Base-by-base conservation (phyloP, 2,329 filamentous ascomycete species). In the Fusarium xyrophilum region DNA sequence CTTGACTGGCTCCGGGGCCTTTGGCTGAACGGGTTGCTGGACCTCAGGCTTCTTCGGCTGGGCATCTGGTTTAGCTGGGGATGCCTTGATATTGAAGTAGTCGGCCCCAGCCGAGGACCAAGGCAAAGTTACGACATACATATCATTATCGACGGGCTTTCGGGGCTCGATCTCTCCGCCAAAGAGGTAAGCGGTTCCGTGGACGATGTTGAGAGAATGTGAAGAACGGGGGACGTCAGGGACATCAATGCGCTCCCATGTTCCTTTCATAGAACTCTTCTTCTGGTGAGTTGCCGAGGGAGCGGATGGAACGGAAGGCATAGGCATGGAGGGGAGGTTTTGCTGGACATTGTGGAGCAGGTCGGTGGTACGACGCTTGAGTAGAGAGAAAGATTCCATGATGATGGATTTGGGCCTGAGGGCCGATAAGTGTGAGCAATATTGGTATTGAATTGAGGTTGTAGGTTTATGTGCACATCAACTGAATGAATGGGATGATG, bases 111-210 rank as follows among this genome's bases (percentile, higher is more conserved):
- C 84, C 63, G 81, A 82, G 76, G 83, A 86, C 69, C 84, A 85
- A 8, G 87, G 86, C 25, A 93, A 79, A 1, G 83, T 83, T 47
- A 95, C 74, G 55, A 88, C 80, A 75, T 93, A 89, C 76, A 96
- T 84, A 70, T 88, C 83, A 74, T 93, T 92, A 79, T 93, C 91
- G 58, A 90, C 84, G 10, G 90, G 89, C 74, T 91, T 81, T 48
- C 88, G 84, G 6, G 90, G 85, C 46, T 82, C 80, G 60, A 89
- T 78, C 77, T 96, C 92, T 69, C 93, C 93, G 63, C 93, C 93
- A 74, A 93, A 96, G 72, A 96, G 83, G 77, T 88, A 90, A 42
- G 85, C 84, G 39, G 80, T 80, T 28, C 83, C 80, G 35, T 80
- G 80, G 47, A 89, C 76, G 46, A 90, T 84, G 43, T 91, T 85